phyloP scores from a whole-genome alignment of 805 yeast species.

The Metschnikowia dekortorum region DNA sequence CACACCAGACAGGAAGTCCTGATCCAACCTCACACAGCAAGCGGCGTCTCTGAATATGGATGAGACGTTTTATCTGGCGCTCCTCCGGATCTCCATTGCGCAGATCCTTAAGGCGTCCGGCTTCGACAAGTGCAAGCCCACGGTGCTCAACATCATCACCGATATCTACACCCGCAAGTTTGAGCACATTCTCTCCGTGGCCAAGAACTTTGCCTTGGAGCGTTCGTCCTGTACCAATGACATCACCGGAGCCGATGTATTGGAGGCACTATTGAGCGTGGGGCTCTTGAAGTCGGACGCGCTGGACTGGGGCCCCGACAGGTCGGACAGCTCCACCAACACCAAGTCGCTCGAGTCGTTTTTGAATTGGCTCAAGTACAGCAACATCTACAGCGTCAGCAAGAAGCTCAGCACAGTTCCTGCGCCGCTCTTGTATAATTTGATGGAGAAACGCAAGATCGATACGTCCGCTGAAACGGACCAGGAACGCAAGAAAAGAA shows the following conservation, averaged over 20 bases:
- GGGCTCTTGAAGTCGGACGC: conserved; percentile 55
- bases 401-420: conserved; percentile 30
- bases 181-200: conserved; percentile 46
- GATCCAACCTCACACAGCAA: too few relatives aligned
- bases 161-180: conserved; percentile 70
- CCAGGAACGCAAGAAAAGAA: conserved; percentile 31
- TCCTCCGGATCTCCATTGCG: conserved; percentile 38
- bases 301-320: conserved; percentile 44
- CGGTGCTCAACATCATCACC: conserved; percentile 68
- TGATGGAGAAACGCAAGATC: conserved; percentile 36
- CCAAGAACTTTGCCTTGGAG: conserved; percentile 46
- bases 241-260: conserved; percentile 59
- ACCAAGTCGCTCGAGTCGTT: conserved; percentile 37
- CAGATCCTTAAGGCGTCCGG: conserved; percentile 76
- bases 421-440: conserved; percentile 23
- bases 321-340: conserved; percentile 35
- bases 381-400: conserved; percentile 23
- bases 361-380: conserved; percentile 31
- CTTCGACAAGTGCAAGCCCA: conserved; percentile 71
- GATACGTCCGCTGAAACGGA: conserved; percentile 33
- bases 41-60: conserved; percentile 24
- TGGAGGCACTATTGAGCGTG: conserved; percentile 62
- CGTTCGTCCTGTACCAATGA: conserved; percentile 32
- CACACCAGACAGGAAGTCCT: too few relatives aligned
- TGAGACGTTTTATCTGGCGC: conserved; percentile 36